Base-by-base conservation (phyloP, 2,329 filamentous ascomycete species). In the Penicillium expansum region DNA sequence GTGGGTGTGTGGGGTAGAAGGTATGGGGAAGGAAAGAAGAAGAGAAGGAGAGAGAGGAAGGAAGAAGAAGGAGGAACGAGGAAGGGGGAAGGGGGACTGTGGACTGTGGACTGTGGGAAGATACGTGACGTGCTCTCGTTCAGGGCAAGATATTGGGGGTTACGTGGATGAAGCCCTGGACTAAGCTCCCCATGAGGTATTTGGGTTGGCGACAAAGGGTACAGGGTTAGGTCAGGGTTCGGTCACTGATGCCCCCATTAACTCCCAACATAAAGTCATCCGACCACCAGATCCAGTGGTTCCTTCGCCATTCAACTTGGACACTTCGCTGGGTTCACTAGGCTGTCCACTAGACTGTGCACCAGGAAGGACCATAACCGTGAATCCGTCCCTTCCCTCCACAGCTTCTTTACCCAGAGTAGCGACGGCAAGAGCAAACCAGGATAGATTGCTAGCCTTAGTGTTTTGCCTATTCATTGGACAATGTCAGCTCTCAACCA, bases 321-420 rank as follows among this genome's bases (percentile, higher is more conserved):
- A 45, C 9, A n/a, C 14, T 24, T 56, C 30, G 6, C 7, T 45
- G 4, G 42, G 13, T 32, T 55, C 44, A 45, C 27, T 20, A 2
- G 37, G 11, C 27, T 24, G 24, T 3, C 24, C 24, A 3, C 24
- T 24, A 5, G 29, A 24, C 14, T 56, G 52, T 32, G 33, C 51
- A 30, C 18, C 42, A 37, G 64, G 62, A 41, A 63, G 55, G 22
- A 54, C 58, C 58, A 73, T 44, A 49, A 78, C 64, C 11, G 69
- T 74, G 52, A 74, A 78, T 6, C 76, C 76, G 62, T 76, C 71
- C 47, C 65, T 73, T 20, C 71, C 71, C 44, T 77, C 74, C 14
- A 77, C 69, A 0, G 70, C 72, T 22, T 71, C 68, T 56, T 67
- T 74, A 2, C 66, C 69, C 16, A 77, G 55, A 3, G 73, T 65